Evolutionary conservation across 495 filamentous ascomycete genomes (phyloP).

Genomic region (Xylaria castorea): DNA sequence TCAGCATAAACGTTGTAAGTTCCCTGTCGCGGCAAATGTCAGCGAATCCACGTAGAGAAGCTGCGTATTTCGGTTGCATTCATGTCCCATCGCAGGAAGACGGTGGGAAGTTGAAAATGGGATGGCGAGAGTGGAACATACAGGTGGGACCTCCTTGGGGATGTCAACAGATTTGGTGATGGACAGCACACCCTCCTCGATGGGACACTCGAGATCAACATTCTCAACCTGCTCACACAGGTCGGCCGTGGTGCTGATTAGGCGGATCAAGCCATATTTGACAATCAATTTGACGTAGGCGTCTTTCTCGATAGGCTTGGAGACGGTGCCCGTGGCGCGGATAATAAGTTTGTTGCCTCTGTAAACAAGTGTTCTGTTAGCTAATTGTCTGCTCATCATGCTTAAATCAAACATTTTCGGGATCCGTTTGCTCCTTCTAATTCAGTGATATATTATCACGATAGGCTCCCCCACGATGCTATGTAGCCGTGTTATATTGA

Average conservation of each 20-base stretch:
- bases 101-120: too few species aligned
- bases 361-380: constrained; percentile 29
- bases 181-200: constrained; percentile 73
- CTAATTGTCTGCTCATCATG: constrained; percentile 26
- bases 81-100: not conserved
- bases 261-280: constrained; percentile 91
- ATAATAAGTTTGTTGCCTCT: constrained; percentile 85
- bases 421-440: not conserved
- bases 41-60: not conserved
- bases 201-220: constrained; percentile 87
- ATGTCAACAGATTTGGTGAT: constrained; percentile 84
- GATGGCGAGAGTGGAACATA: too few species aligned
- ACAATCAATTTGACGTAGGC: constrained; percentile 82
- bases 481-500: not conserved
- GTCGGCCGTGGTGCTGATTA: constrained; percentile 78
- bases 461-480: not conserved
- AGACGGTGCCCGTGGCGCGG: constrained; percentile 74
- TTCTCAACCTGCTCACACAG: constrained; percentile 88
- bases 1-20: constrained; percentile 88
- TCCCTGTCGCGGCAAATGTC: constrained; percentile 62
- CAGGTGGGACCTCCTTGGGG: constrained; percentile 87
- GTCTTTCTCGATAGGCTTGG: constrained; percentile 71
- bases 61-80: not conserved
- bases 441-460: not conserved
- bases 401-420: not conserved